Evolutionary conservation across 202 grass and related monocot genomes (phyloP).

Genomic region (Saccharum hybrid): DNA sequence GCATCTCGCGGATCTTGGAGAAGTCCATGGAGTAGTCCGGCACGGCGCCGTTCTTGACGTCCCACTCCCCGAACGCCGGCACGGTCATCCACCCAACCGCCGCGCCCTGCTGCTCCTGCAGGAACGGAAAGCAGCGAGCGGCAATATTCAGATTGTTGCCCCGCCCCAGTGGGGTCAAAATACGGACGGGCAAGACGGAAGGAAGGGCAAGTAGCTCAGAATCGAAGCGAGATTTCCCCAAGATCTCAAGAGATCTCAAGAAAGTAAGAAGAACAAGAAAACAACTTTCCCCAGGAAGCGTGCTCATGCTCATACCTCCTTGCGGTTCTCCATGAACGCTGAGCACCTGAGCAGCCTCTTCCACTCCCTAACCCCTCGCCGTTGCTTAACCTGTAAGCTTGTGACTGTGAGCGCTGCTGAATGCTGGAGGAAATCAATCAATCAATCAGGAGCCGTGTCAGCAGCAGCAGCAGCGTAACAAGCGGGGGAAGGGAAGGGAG

Average conservation of each 20-base stretch:
- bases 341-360: not conserved
- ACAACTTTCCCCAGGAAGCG: not conserved
- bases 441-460: not conserved
- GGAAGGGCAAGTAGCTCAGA: not conserved
- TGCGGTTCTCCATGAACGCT: slow-evolving; percentile 59
- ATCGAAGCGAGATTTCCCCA: not conserved
- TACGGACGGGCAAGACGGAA: no score
- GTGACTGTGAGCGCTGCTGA: not conserved
- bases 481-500: not conserved
- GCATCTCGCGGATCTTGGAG: slow-evolving; percentile 94
- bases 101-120: slow-evolving; percentile 37
- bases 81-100: slow-evolving; percentile 76
- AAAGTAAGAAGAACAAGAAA: not conserved
- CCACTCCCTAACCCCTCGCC: not conserved
- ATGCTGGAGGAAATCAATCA: no score
- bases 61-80: slow-evolving; percentile 87
- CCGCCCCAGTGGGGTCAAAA: not conserved
- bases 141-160: not conserved
- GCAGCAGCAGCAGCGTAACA: not conserved
- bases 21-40: slow-evolving; percentile 96
- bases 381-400: no score
- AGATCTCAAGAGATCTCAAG: not conserved
- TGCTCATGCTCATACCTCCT: slow-evolving; percentile 49
- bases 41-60: slow-evolving; percentile 80
- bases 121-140: not conserved